Conservation (phyloP, 2,329 filamentous ascomycete genomes). For the Fonsecaea pedrosoi region DNA sequence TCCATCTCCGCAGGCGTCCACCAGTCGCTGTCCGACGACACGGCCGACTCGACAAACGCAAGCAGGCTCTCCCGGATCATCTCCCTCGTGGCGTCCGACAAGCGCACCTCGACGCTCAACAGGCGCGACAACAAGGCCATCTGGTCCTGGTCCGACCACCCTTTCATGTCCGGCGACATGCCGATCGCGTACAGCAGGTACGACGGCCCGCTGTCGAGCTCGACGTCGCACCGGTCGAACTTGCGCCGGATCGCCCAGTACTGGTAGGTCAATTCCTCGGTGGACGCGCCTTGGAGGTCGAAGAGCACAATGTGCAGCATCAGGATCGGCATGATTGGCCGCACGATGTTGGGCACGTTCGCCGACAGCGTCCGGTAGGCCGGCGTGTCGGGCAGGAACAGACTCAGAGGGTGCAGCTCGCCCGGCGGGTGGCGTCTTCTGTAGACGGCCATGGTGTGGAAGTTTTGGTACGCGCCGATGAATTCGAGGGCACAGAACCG, state of each 20-base stretch:
- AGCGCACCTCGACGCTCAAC: conserved; percentile 8
- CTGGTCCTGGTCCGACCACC: conserved; percentile 1
- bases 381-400: conserved; percentile 8
- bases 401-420: background rate
- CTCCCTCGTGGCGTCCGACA: background rate
- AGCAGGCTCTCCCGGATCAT: conserved; percentile 4
- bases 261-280: conserved; percentile 6
- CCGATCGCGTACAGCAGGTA: conserved; percentile 9
- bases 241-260: conserved; percentile 12
- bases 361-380: conserved; percentile 1
- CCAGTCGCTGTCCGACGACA: background rate
- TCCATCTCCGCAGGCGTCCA: background rate
- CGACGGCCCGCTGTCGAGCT: conserved; percentile 7
- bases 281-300: background rate
- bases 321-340: conserved; percentile 7
- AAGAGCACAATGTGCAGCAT: conserved; percentile 11
- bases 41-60: background rate
- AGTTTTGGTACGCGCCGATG: background rate
- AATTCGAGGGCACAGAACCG: conserved; percentile 4
- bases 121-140: conserved; percentile 7
- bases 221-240: conserved; percentile 10
- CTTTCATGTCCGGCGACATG: conserved; percentile 13
- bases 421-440: background rate
- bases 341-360: background rate
- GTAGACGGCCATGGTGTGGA: background rate